A percentile compares a stretch with the other conserved stretches of the same genome.
These are phyloP conservation scores for Yarrowia porcina DNA, from an alignment of 805 yeast species.

Conservation along the genomic window DNA sequence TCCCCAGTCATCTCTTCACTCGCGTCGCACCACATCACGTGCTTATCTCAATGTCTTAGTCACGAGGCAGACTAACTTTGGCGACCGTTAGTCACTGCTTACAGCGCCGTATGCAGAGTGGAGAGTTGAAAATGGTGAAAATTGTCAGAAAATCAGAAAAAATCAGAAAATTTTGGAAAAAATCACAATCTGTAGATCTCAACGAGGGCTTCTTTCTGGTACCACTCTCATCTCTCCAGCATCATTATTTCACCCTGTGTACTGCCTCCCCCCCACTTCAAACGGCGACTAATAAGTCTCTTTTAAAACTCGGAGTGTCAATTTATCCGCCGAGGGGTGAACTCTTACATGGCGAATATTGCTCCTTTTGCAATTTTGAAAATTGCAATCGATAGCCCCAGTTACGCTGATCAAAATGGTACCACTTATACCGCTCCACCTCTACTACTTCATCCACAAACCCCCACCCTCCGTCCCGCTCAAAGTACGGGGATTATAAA, in stretches of 20 bases:
- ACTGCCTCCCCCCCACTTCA: not conserved
- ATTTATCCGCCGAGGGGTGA: not conserved
- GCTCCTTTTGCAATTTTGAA: not conserved
- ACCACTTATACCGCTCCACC: no score
- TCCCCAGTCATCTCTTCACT: not conserved
- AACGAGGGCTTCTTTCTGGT: not conserved
- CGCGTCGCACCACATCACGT: not conserved
- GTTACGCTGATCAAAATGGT: no score
- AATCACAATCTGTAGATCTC: no score
- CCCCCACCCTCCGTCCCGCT: not conserved
- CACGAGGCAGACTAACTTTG: not conserved
- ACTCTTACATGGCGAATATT: not conserved
- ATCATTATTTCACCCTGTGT: not conserved
- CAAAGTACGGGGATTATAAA: not conserved
- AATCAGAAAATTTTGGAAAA: not conserved
- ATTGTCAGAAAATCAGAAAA: not conserved
- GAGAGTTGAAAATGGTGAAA: not conserved
- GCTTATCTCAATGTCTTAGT: not conserved
- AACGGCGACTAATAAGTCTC: not conserved
- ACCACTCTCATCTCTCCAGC: not conserved
- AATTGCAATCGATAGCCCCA: no score
- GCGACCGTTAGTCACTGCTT: constrained; percentile 11
- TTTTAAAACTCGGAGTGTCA: not conserved
- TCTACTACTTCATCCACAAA: no score
- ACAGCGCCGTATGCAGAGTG: not conserved